A percentile compares a stretch with the other conserved stretches of the same genome.
phyloP scores from a whole-genome alignment of 2,329 filamentous ascomycete species.

The Fusarium virguliforme region DNA sequence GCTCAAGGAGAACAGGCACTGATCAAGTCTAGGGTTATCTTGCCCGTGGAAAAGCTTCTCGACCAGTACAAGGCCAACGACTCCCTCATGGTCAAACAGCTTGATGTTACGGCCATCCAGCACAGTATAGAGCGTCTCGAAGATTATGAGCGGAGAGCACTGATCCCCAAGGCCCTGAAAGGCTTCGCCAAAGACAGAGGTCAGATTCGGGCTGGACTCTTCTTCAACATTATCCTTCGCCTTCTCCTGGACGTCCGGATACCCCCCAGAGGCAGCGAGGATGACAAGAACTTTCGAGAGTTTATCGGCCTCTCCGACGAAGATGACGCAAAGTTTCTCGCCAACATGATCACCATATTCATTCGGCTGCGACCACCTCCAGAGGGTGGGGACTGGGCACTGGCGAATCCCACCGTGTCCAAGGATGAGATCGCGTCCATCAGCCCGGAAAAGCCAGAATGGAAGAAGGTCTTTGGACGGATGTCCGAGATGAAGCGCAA shows the following conservation, averaged over 20 bases:
- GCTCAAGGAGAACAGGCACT: slow-evolving; percentile 13
- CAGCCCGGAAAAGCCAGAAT: slow-evolving; percentile 65
- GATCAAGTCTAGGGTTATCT: slow-evolving; percentile 69
- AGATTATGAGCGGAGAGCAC: slow-evolving; percentile 75
- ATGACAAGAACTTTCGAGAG: slow-evolving; percentile 79
- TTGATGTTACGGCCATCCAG: slow-evolving; percentile 91
- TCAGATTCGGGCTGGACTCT: slow-evolving; percentile 62
- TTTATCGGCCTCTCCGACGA: slow-evolving; percentile 76
- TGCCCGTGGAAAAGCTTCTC: slow-evolving; percentile 88
- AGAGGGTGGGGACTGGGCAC: slow-evolving; percentile 53
- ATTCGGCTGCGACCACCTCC: slow-evolving; percentile 63
- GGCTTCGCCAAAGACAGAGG: slow-evolving; percentile 55
- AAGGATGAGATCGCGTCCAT: slow-evolving; percentile 53
- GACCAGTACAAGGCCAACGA: slow-evolving; percentile 89
- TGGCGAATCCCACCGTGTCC: slow-evolving; percentile 56
- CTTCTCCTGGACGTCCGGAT: slow-evolving; percentile 80
- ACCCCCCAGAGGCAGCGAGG: slow-evolving; percentile 82
- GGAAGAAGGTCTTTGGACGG: slow-evolving; percentile 70
- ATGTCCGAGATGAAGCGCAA: slow-evolving; percentile 68
- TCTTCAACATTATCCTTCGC: slow-evolving; percentile 88
- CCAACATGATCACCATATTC: slow-evolving; percentile 83
- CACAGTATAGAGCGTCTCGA: slow-evolving; percentile 76
- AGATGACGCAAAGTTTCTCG: slow-evolving; percentile 81
- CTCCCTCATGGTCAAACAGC: slow-evolving; percentile 84
- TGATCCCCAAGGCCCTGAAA: slow-evolving; percentile 72